A percentile compares a stretch with the other conserved stretches of the same genome.
Conservation (phyloP, 495 filamentous ascomycete species). For the Antarctomyces pellizariae region DNA sequence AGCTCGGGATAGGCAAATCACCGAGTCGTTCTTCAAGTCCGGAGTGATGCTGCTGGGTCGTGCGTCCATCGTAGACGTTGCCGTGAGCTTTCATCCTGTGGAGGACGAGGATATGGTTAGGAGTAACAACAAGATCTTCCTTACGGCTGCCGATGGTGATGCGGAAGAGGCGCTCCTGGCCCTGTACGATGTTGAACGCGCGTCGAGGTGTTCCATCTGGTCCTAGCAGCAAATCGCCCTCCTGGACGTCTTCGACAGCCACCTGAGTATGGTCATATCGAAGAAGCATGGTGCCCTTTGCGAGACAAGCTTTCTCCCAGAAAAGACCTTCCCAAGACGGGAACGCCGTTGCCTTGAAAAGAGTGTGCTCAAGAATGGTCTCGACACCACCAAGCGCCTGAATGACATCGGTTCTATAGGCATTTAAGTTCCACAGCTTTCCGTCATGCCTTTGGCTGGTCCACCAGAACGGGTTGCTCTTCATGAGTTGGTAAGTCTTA, state of each 20-base stretch:
- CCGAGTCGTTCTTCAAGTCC: too few species aligned
- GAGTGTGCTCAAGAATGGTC: slow-evolving; percentile 90
- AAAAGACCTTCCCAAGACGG: slow-evolving; percentile 98
- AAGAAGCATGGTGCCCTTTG: slow-evolving; percentile 18
- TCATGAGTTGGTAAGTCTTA: slow-evolving; percentile 97
- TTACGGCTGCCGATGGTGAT: slow-evolving; percentile 12
- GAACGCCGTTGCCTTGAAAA: slow-evolving; percentile 98
- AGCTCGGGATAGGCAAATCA: too few species aligned
- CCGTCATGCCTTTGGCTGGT: slow-evolving; percentile 95
- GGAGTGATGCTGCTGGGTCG: too few species aligned
- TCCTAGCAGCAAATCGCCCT: slow-evolving; percentile 23
- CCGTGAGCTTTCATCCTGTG: slow-evolving; percentile 13
- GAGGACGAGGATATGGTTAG: slow-evolving; percentile 24
- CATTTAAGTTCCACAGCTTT: slow-evolving; percentile 96
- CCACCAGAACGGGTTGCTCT: slow-evolving; percentile 99
- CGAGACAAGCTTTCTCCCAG: slow-evolving; percentile 65
- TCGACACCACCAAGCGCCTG: slow-evolving; percentile 98
- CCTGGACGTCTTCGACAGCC: slow-evolving; percentile 23
- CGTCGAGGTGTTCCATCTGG: slow-evolving; percentile 22
- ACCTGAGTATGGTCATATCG: slow-evolving; percentile 19
- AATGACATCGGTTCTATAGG: slow-evolving; percentile 95
- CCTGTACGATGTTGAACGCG: slow-evolving; percentile 24
- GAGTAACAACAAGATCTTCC: slow-evolving; percentile 23
- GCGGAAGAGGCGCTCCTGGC: slow-evolving; percentile 20
- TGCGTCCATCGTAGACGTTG: slow-evolving; percentile 4